Base-by-base conservation (phyloP, 495 filamentous ascomycete species). In the Pseudoneurospora amorphoporcata region DNA sequence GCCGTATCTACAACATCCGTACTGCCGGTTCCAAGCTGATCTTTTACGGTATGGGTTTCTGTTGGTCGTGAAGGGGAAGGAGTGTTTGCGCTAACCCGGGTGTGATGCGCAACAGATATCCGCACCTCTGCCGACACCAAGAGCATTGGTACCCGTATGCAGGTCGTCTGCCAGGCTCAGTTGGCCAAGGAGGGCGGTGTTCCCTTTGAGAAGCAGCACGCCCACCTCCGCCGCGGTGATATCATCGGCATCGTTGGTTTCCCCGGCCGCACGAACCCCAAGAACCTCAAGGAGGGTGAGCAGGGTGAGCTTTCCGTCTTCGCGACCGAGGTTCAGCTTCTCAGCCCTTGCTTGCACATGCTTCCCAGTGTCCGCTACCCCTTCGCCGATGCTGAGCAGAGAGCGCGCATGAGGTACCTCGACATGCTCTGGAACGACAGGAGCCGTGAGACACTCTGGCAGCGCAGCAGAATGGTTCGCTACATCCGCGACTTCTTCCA, bases 351-450 rank as follows among this genome's bases (percentile, higher is more conserved):
- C 83, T 82, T 99, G 77, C 94, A 97, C 81, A 93, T 95, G 85
- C 88, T 99, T 71, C 95, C 95, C 39, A 90, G 91, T 71, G 93
- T 96, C 76, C 90, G 96, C 82, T 97, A 91, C 79, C 95, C 95
- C 73, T 92, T 98, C 84, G 93, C 95, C 84, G 94, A 98, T 77
- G 90, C 92, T 82, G 95, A 99, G 84, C 92, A 94, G 79, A 87
- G 94, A 72, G 92, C 92, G 83, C 92, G 95, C 75, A 91, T 98
- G 84, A 86, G 94, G 68, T 97, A 97, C 80, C 88, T 99, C 39
- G 95, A 99, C 81, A 82, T 98, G 76, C 96, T 98, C 80, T 95
- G 98, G 90, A 98, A 98, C 84, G 91, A 95, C 76, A 84, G 83
- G 23, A 92, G 90, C 10, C 89, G 92, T 43, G 87, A 95, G 38